These are phyloP conservation scores for Quercus parvula DNA, from an alignment of 306 rosid genomes.

Conservation along the genomic window DNA sequence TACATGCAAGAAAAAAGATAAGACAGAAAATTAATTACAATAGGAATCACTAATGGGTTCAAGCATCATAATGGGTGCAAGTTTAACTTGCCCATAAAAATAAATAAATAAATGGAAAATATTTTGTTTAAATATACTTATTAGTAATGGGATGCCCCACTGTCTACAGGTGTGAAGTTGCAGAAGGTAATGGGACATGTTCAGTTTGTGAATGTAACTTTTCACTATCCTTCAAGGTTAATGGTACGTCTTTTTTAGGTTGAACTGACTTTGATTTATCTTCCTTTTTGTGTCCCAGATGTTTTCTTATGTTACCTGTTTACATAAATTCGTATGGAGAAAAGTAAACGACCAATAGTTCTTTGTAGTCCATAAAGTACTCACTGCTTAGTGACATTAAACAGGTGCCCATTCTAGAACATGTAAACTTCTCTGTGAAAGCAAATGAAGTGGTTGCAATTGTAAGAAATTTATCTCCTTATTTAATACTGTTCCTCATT, in stretches of 20 bases:
- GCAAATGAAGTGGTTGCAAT: conserved; percentile 76
- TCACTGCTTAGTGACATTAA: conserved; percentile 16
- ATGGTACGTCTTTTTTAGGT: conserved; percentile 25
- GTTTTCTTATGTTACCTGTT: not conserved
- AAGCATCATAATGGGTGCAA: too few relatives aligned
- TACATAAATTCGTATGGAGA: not conserved
- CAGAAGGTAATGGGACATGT: conserved; percentile 53
- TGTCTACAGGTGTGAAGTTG: conserved; percentile 55
- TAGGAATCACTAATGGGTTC: too few relatives aligned
- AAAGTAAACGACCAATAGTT: not conserved
- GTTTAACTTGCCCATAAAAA: not conserved
- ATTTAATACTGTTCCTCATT: not conserved
- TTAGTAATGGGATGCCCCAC: conserved; percentile 21
- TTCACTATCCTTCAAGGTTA: conserved; percentile 58
- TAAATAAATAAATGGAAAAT: too few relatives aligned
- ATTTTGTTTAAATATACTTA: not conserved
- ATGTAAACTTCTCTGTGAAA: conserved; percentile 47
- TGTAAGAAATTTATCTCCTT: conserved; percentile 40
- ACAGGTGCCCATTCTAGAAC: conserved; percentile 60
- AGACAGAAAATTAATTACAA: too few relatives aligned
- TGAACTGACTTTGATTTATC: conserved; percentile 3
- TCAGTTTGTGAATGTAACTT: conserved; percentile 64
- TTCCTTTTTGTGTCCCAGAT: conserved; percentile 5
- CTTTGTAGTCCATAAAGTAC: not conserved
- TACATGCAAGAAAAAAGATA: too few relatives aligned